phyloP scores from a whole-genome alignment of 345 rosid genomes.

The Boechera stricta region DNA sequence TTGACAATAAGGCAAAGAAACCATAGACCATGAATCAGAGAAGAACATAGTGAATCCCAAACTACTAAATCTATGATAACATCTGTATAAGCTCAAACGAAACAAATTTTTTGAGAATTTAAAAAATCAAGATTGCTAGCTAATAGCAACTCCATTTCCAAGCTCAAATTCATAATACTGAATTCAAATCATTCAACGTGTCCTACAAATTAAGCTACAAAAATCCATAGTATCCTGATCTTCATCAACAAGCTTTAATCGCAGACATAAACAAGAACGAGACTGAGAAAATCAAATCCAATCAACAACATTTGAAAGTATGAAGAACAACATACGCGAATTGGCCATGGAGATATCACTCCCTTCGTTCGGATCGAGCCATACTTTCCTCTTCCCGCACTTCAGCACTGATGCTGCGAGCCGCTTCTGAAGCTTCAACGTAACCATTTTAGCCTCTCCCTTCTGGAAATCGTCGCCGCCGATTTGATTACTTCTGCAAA shows the following conservation, averaged over 20 bases:
- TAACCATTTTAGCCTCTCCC: conserved; percentile 63
- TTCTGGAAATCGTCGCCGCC: not conserved
- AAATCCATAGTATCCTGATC: not conserved
- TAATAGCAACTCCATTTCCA: not conserved
- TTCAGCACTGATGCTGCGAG: conserved; percentile 79
- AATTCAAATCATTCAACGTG: conserved; percentile 7
- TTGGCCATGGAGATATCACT: conserved; percentile 92
- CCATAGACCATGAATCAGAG: no score
- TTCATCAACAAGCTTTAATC: not conserved
- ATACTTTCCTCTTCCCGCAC: conserved; percentile 83
- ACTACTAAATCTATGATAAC: no score
- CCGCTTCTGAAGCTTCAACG: conserved; percentile 87
- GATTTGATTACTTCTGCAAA: no score
- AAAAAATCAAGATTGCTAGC: not conserved
- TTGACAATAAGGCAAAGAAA: not conserved
- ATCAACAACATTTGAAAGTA: not conserved
- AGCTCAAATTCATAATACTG: conserved; percentile 1
- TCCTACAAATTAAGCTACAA: not conserved
- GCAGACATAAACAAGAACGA: not conserved
- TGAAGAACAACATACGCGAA: conserved; percentile 63
- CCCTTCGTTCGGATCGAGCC: conserved; percentile 92
- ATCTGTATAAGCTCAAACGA: not conserved
- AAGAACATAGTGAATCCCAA: no score
- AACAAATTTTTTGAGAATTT: not conserved
- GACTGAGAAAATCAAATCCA: not conserved